Evolutionary conservation across 2,329 filamentous ascomycete species (phyloP), one percentile per base, ranked within the genome.

Genomic region (Cryoendolithus antarcticus): DNA sequence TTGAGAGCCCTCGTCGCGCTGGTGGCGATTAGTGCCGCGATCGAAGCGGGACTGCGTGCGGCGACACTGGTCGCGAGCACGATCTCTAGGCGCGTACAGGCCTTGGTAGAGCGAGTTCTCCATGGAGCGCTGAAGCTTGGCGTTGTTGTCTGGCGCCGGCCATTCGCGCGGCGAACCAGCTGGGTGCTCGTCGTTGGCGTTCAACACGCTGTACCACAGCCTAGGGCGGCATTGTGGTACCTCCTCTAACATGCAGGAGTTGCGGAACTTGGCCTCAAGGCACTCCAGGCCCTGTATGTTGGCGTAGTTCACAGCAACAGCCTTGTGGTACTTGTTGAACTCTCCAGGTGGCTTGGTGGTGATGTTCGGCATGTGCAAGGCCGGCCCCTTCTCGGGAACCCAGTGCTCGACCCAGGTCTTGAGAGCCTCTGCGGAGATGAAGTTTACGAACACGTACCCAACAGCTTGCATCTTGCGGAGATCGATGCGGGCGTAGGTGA

Each of bases 371-470:
- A 33, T 32, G 39, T 33, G 15, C 64, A 83, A 88, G 48, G 80
- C 82, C 49, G 82, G 80, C 86, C 81, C 84, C 36, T 41, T 49
- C 31, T 43, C 41, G 34, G 41, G 35, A 30, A 45, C 37, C 35
- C 48, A 44, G 11, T 77, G 67, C 37, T 85, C 72, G 41, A 88
- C 84, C 43, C 59, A 53, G 9, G 77, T 68, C 39, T 86, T 74
- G 43, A 91, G 86, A 58, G 84, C 76, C 43, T 80, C 66, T 0
- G 84, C 77, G 58, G 86, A 78, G 32, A 79, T 74, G 51, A 96
- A 95, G 62, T 98, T 95, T 64, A 98, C 86, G 62, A 96, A 98
- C 0, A 86, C 89, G 61, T 96, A 96, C 34, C 91, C 91, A 42
- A 96, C 89, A 57, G 86, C 93, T 45, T 46, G 55, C 38, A 43